A percentile compares a stretch with the other conserved stretches of the same genome.
phyloP scores from a whole-genome alignment of 2,329 filamentous ascomycete genomes.

The Escovopsis sp. region DNA sequence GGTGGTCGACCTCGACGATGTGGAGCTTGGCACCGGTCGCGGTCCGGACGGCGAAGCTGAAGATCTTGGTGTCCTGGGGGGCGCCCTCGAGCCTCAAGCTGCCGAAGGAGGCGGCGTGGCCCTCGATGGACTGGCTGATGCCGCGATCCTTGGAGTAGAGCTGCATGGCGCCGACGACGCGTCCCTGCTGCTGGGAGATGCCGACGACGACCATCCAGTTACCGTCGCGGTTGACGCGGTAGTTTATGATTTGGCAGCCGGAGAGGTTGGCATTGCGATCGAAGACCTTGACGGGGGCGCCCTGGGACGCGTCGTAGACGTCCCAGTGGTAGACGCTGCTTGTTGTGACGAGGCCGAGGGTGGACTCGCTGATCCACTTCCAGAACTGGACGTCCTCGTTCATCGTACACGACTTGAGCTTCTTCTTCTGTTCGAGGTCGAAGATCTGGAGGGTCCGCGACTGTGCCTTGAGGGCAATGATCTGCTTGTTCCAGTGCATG shows the following conservation, averaged over 20 bases:
- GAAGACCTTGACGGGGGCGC: conserved; percentile 76
- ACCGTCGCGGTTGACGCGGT: conserved; percentile 85
- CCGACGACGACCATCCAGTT: conserved; percentile 98
- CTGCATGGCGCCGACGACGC: conserved; percentile 92
- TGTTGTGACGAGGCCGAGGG: conserved; percentile 80
- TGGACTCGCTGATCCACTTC: conserved; percentile 94
- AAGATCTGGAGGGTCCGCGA: conserved; percentile 94
- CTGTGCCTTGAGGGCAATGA: conserved; percentile 93
- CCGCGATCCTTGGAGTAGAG: conserved; percentile 91
- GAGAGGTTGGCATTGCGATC: conserved; percentile 83
- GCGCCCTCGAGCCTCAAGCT: conserved; percentile 80
- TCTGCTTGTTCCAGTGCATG: conserved; percentile 95
- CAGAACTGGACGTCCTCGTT: conserved; percentile 96
- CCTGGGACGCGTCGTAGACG: conserved; percentile 71
- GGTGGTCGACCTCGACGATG: conserved; percentile 93
- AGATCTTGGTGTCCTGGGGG: conserved; percentile 81
- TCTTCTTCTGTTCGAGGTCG: conserved; percentile 81
- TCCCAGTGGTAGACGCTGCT: conserved; percentile 95
- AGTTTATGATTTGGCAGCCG: conserved; percentile 98
- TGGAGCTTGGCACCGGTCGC: conserved; percentile 87
- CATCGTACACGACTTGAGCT: conserved; percentile 94
- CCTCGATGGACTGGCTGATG: conserved; percentile 96
- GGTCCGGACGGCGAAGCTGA: conserved; percentile 88
- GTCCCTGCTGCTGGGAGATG: conserved; percentile 83
- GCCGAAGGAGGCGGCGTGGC: conserved; percentile 89